These are phyloP conservation scores for Chaetomiaceae sp. DNA, from an alignment of 2,329 filamentous ascomycete species.

Conservation along the genomic window DNA sequence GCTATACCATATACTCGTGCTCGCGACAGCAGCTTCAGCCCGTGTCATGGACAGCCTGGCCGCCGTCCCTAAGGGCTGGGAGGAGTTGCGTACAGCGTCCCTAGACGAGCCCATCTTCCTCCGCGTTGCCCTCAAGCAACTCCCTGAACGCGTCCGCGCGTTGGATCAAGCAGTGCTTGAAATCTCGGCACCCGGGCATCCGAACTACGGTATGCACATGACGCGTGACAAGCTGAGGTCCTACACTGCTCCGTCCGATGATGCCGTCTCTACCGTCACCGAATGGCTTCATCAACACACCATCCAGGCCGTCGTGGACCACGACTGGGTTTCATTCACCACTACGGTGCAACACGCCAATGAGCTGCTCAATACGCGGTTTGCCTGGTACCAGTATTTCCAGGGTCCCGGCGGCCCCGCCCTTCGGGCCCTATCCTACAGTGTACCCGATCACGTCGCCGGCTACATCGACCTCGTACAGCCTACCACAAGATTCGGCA, in stretches of 20 bases:
- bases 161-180: conserved; percentile 58
- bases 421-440: conserved; percentile 55
- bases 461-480: conserved; percentile 58
- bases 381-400: conserved; percentile 51
- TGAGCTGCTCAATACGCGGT: conserved; percentile 52
- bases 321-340: conserved; percentile 60
- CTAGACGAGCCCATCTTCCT: conserved; percentile 42
- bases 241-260: conserved; percentile 47
- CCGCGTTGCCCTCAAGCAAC: conserved; percentile 46
- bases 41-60: conserved; percentile 37
- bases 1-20: conserved; percentile 17
- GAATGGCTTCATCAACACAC: conserved; percentile 52
- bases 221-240: conserved; percentile 55
- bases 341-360: conserved; percentile 50
- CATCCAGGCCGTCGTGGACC: conserved; percentile 43
- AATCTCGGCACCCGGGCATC: conserved; percentile 56
- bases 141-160: conserved; percentile 36
- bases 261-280: conserved; percentile 46
- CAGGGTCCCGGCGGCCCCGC: conserved; percentile 36
- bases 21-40: conserved; percentile 29
- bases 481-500: conserved; percentile 60
- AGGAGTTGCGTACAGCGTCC: conserved; percentile 32
- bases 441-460: conserved; percentile 53
- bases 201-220: conserved; percentile 58
- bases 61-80: conserved; percentile 38